phyloP scores from a whole-genome alignment of 352 stramenopile species.

The Phytophthora macrochlamydospora region DNA sequence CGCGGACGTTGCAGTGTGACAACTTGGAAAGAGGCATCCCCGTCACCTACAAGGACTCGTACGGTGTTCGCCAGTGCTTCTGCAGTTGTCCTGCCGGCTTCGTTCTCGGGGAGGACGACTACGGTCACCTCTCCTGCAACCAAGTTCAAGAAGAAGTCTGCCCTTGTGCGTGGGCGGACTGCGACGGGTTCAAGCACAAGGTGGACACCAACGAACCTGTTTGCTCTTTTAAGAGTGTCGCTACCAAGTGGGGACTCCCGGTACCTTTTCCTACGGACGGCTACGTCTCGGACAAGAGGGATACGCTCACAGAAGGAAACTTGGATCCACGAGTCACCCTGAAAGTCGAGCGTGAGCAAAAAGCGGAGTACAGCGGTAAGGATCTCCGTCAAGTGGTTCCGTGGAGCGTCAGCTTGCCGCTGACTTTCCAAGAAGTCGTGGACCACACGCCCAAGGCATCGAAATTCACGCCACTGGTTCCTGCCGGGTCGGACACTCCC shows the following conservation, averaged over 20 bases:
- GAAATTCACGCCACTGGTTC: conserved; percentile 20
- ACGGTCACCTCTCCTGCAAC: conserved; percentile 28
- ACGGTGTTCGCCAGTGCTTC: conserved; percentile 52
- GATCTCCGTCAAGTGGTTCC: conserved; percentile 17
- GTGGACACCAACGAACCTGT: conserved; percentile 26
- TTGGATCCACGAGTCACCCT: conserved; percentile 27
- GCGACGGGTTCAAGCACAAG: conserved; percentile 31
- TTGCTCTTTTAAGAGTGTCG: conserved; percentile 45
- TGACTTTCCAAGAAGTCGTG: conserved; percentile 23
- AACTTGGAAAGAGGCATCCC: conserved; percentile 46
- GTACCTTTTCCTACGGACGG: conserved; percentile 64
- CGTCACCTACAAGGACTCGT: conserved; percentile 45
- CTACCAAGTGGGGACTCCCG: conserved; percentile 38
- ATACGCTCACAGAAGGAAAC: conserved; percentile 23
- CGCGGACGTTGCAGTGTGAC: conserved; percentile 41
- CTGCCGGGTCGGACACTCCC: neutral
- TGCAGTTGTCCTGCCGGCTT: conserved; percentile 56
- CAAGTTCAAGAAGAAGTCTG: conserved; percentile 34
- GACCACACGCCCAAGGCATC: conserved; percentile 5
- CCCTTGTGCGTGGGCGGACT: conserved; percentile 55
- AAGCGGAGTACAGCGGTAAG: conserved; percentile 25
- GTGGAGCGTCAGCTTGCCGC: conserved; percentile 1
- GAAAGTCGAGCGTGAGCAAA: conserved; percentile 12
- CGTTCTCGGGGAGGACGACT: conserved; percentile 22
- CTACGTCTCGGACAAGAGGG: conserved; percentile 55